Base-by-base conservation (phyloP, 2,329 filamentous ascomycete genomes). In the Taxawa tesnikishii region DNA sequence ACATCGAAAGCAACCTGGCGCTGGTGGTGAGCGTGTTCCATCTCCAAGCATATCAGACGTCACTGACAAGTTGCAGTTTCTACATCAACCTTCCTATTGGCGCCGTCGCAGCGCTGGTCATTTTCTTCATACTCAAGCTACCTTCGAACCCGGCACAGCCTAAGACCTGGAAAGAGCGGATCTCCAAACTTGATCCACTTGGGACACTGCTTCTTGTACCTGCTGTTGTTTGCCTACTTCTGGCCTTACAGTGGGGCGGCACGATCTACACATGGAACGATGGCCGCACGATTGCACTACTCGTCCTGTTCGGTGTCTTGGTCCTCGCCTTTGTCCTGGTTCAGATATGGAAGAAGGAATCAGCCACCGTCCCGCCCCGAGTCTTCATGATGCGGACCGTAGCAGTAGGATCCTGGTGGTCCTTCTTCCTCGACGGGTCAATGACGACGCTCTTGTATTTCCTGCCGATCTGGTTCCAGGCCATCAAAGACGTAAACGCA, bases 51-150 rank as follows among this genome's bases (percentile, higher is more conserved):
- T 34, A 15, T 33, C 28, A 30, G 8, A 24, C 13, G 11, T 19
- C 60, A 0, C 10, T 36, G n/a, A 36, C 31, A n/a, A n/a, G n/a
- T 13, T 45, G 37, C 39, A 31, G 51, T 40, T 59, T 59, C 39
- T 59, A 58, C 40, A 60, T 64, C 45, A 66, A 65, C 37, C 48
- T 67, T 2, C 62, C 62, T 0, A 53, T 67, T 25, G 62, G 62
- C 17, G 62, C 50, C 8, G 14, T 60, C 2, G 47, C 57, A 4
- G 49, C 49, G 13, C 39, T 51, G 2, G 44, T 50, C 11, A 54
- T 65, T 23, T 38, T 61, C 15, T 38, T 65, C 38, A 48, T 58
- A 38, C 50, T 65, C 37, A 44, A 49, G n/a, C 44, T 39, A 18
- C 56, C 46, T 32, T 53, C 32, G 51, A 40, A 49, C 37, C 26